Base-by-base conservation (phyloP, 306 rosid genomes). In the Ziziphus jujuba region DNA sequence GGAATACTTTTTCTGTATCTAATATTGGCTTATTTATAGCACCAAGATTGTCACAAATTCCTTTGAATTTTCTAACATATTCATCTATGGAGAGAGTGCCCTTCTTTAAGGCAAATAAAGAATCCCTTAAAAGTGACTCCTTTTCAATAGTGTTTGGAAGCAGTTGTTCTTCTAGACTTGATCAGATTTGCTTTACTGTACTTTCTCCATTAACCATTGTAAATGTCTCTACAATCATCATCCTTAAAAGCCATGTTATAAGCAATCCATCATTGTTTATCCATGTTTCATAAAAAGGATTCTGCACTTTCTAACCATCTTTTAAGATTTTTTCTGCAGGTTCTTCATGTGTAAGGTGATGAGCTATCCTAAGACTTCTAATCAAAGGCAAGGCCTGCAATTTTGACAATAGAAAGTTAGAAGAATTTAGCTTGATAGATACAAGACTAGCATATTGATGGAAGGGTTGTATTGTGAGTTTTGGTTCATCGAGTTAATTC, bases 261-360 rank as follows among this genome's bases (percentile, higher is more conserved):
- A 35, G 19, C 11, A 66, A n/a, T 1, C 61, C 52, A 53, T 66
- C 71, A 66, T 52, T 52, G 22, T 31, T 35, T 15, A 36, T 13
- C 48, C 52, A 66, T 3, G 2, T 4, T 2, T 2, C 19, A 14
- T 33, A 34, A 6, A 2, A 5, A 6, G 45, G 25, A 31, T 65
- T n/a, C n/a, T 34, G n/a, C 17, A 6, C 13, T 28, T 56, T 56
- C 3, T 28, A 6, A 13, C 23, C 40, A 10, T 56, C 35, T 1
- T 14, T 11, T 2, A 48, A 0, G 15, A 56, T 15, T 56, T 56
- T 10, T 28, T 24, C 17, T 10, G n/a, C 0, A 10, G 61, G 53
- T 43, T 1, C 1, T 16, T 19, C 34, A 2, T 12, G 0, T 62
- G 54, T 43, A 22, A 62, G 53, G 20, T 43, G 67, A 20, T 19